phyloP scores from a whole-genome alignment of 768 basidiomycete genomes.

The Rhizopogon sp. region DNA sequence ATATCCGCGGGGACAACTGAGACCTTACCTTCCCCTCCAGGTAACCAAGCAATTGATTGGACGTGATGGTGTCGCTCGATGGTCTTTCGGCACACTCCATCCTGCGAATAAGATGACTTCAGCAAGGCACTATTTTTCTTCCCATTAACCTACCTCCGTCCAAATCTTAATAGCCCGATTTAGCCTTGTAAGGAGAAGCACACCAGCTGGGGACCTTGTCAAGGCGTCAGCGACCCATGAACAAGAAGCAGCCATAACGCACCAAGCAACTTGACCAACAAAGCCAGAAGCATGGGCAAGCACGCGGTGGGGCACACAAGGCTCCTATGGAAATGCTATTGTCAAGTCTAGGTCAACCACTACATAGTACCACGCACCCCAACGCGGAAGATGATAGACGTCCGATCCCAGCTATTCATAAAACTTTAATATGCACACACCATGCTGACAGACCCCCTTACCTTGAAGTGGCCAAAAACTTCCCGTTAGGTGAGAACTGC shows the following conservation, averaged over 20 bases:
- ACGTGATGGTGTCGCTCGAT: slow-evolving; percentile 53
- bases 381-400: slow-evolving; percentile 61
- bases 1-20: background rate
- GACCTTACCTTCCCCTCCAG: slow-evolving; percentile 49
- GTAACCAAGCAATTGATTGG: slow-evolving; percentile 67
- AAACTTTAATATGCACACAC: background rate
- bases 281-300: slow-evolving; percentile 69
- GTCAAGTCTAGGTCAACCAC: background rate
- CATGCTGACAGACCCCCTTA: slow-evolving; percentile 18
- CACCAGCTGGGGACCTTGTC: slow-evolving; percentile 59
- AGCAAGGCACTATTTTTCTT: too few relatives aligned
- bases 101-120: slow-evolving; percentile 29
- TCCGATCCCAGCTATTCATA: slow-evolving; percentile 58
- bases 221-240: slow-evolving; percentile 1
- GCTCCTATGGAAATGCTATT: slow-evolving; percentile 35
- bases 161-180: slow-evolving; percentile 64
- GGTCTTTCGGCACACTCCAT: slow-evolving; percentile 63
- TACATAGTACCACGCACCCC: slow-evolving; percentile 36
- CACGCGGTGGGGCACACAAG: slow-evolving; percentile 54
- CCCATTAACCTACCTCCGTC: slow-evolving; percentile 45
- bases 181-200: slow-evolving; percentile 59
- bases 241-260: slow-evolving; percentile 3
- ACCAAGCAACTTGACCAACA: slow-evolving; percentile 76
- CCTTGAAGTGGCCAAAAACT: slow-evolving; percentile 70
- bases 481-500: slow-evolving; percentile 75